Evolutionary conservation across 164 flowering plant species (phyloP), one percentile per base, ranked within the genome.

Genomic region (Kingdonia uniflora): DNA sequence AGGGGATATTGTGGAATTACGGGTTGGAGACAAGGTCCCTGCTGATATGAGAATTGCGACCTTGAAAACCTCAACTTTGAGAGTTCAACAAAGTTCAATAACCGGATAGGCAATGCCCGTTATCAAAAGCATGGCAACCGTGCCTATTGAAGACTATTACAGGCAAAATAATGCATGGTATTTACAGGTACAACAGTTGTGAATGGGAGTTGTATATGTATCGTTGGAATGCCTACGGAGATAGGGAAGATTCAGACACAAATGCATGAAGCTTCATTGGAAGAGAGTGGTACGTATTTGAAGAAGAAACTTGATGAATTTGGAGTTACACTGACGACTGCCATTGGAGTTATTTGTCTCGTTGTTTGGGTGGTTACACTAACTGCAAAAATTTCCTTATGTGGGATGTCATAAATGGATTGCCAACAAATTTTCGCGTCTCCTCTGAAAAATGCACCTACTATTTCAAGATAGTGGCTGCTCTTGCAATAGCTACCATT

Each of bases 271-370:
- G 51, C 51, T 14, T 47, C 51, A 11, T 47, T 47, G 29, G 51
- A 47, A 20, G 51, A 47, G 51, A 47, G 26, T 47, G 51, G 19
- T 47, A 47, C 51, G 1, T 24, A 22, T 47, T 47, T 47, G 51
- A 47, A 47, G 51, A 47, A 47, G 51, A 47, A 47, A 47, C 51
- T 47, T 5, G 51, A 47, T 22, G 51, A 47, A 22, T 47, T 47
- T 47, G 51, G 51, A 7, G 29, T 10, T 20, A 47, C 24, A 25
- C 29, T 47, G 51, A 47, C 51, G 5, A 47, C 51, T 47, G 51
- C 51, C 51, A 47, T 47, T 13, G 51, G 51, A 11, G 23, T 47
- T 23, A 25, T 47, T 47, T 47, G 51, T 24, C 51, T 47, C 14
- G 21, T 47, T 23, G 51, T 47, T 19, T 47, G 51, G 51, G 51